Evolutionary conservation across 2,329 filamentous ascomycete genomes (phyloP).

Genomic region (Cladosporium sp.): DNA sequence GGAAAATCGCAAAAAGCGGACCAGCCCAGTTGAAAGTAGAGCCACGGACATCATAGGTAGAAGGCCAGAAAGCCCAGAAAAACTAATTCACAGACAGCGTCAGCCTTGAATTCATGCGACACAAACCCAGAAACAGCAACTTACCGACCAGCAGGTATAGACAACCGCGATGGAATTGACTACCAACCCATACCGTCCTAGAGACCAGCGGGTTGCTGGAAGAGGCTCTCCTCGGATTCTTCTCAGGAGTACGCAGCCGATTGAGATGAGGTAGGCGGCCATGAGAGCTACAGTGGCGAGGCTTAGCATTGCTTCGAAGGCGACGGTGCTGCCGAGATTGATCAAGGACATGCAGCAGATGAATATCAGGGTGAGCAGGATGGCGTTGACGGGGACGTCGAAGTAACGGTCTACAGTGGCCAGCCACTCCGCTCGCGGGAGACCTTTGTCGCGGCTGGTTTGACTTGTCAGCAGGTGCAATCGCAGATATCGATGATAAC

Average conservation of each 20-base stretch:
- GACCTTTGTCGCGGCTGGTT: slow-evolving; percentile 32
- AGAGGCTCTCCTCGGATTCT: slow-evolving; percentile 20
- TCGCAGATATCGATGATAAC: no score
- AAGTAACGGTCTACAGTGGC: slow-evolving; percentile 20
- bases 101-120: neutral
- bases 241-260: slow-evolving; percentile 27
- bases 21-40: slow-evolving; percentile 8
- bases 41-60: slow-evolving; percentile 4
- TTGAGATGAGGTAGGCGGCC: slow-evolving; percentile 38
- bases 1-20: neutral
- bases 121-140: neutral
- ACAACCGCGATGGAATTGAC: slow-evolving; percentile 24
- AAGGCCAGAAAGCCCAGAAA: slow-evolving; percentile 13
- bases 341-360: slow-evolving; percentile 23
- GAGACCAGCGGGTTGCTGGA: slow-evolving; percentile 21
- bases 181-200: slow-evolving; percentile 21
- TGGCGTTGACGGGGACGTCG: slow-evolving; percentile 25
- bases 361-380: slow-evolving; percentile 21
- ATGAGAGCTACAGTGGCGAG: slow-evolving; percentile 35
- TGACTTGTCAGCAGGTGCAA: no score
- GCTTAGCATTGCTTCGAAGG: slow-evolving; percentile 35
- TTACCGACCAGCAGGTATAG: slow-evolving; percentile 19
- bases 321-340: slow-evolving; percentile 24
- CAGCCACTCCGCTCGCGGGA: slow-evolving; percentile 20
- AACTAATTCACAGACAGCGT: neutral